Percentiles rank a stretch among this genome's conserved stretches.
Conservation (phyloP, 1,284 basidiomycete species). For the Ceratobasidium sp. region DNA sequence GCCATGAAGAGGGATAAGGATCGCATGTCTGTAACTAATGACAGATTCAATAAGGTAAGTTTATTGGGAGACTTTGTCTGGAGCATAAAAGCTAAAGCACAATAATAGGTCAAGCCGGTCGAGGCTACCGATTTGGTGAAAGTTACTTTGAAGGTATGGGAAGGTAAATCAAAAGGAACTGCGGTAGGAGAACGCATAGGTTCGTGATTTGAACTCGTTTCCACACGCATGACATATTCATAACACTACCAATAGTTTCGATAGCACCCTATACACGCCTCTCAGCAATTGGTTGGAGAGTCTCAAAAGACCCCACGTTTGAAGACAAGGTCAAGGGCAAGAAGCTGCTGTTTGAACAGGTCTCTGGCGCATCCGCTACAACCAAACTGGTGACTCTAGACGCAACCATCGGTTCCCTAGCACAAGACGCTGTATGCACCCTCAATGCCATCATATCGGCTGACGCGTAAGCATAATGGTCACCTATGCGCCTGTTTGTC, state of each 20-base stretch:
- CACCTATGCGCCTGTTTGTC: neutral
- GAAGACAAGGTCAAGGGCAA: neutral
- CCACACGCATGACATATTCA: neutral
- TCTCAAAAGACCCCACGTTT: neutral
- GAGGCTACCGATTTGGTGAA: neutral
- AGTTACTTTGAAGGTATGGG: slow-evolving; percentile 5
- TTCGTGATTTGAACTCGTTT: neutral
- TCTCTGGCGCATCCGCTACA: neutral
- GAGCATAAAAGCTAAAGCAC: neutral
- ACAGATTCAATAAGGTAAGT: neutral
- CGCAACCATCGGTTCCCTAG: neutral
- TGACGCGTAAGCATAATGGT: neutral
- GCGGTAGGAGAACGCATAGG: neutral
- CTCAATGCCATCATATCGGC: neutral
- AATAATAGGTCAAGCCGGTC: neutral
- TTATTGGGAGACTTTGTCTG: neutral
- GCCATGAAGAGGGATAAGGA: neutral
- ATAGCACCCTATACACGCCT: neutral
- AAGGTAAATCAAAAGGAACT: neutral
- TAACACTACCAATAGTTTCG: neutral
- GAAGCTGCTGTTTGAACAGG: neutral
- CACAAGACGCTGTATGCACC: neutral
- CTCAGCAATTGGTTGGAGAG: slow-evolving; percentile 14
- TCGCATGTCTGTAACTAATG: neutral
- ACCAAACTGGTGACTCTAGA: neutral